Percentiles rank a stretch among this genome's conserved stretches.
Conservation (phyloP, 805 yeast genomes). For the Lachancea cidri region DNA sequence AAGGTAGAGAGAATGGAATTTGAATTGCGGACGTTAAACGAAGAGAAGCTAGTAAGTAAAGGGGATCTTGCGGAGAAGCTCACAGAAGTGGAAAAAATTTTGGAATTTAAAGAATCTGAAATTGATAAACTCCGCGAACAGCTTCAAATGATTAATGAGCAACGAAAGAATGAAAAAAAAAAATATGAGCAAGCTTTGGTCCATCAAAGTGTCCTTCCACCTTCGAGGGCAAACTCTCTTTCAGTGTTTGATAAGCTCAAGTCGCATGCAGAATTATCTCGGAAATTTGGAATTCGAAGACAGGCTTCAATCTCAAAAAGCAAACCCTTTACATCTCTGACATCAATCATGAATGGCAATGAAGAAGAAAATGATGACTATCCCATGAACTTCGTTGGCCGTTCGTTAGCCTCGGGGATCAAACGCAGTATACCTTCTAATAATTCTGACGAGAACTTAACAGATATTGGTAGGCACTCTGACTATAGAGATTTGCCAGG, state of each 20-base stretch:
- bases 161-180: constrained; percentile 27
- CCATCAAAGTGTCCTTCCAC: constrained; percentile 15
- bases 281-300: not conserved
- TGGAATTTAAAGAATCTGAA: constrained; percentile 52
- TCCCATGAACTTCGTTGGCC: too few relatives aligned
- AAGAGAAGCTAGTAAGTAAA: constrained; percentile 62
- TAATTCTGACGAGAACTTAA: constrained; percentile 4
- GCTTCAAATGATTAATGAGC: constrained; percentile 55
- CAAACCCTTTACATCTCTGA: constrained; percentile 19
- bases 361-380: too few relatives aligned
- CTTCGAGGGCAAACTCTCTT: constrained; percentile 4
- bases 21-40: constrained; percentile 56
- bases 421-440: not conserved
- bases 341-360: constrained; percentile 11
- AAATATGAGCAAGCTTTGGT: constrained; percentile 17
- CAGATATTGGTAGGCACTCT: not conserved
- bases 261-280: constrained; percentile 1
- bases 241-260: constrained; percentile 19
- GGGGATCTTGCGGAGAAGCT: constrained; percentile 50
- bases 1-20: constrained; percentile 51
- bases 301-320: constrained; percentile 17
- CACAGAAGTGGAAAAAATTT: constrained; percentile 54
- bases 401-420: not conserved
- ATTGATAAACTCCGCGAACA: constrained; percentile 55
- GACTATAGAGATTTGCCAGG: too few relatives aligned